Evolutionary conservation across 1,284 basidiomycete genomes (phyloP), one percentile per base, ranked within the genome.

Genomic region (Polyporus tsugae): DNA sequence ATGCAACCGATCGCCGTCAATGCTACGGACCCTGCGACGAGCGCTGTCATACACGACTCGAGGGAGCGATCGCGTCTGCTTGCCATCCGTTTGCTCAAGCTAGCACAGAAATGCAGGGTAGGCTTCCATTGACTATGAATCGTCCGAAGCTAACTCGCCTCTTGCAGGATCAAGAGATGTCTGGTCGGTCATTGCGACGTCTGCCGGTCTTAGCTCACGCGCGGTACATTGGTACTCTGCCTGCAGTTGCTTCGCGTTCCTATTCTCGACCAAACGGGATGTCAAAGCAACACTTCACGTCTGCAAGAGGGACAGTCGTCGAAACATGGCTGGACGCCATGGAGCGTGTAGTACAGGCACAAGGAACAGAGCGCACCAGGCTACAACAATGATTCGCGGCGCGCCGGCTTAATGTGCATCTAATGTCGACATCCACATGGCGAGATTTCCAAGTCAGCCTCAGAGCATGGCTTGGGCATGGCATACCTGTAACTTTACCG

Each of bases 141-240:
- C 55, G 6, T 49, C 25, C 39, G 59, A 62, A 25, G 53, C 41
- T 59, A 19, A 49, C 38, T 52, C 22, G 4, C 4, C 35, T 36
- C 29, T 38, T 10, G 44, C 53, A 89, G 89, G 79, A 81, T 39
- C 86, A 94, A 78, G 89, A 89, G n/a, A 88, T 97, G 83, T 98
- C 97, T 10, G 97, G 97, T 19, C 90, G 97, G 59, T 91, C 95
- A 3, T 85, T 99, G 7, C 89, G 97, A 15, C 89, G 95, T 10
- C 84, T 99, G 22, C 97, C 97, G 1, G 94, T 99, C 36, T 86
- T 99, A 39, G 95, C 97, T 1, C 91, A 98, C 68, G 94, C 96
- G 2, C 86, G 89, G 3, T 91, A 96, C 77, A 90, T 97, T 62
- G 88, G 89, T 19, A 80, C 84, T 19, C 85, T 87, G 2, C 74